These are phyloP conservation scores for Allium fistulosum DNA, from an alignment of 106 monocot genomes.

Conservation along the genomic window DNA sequence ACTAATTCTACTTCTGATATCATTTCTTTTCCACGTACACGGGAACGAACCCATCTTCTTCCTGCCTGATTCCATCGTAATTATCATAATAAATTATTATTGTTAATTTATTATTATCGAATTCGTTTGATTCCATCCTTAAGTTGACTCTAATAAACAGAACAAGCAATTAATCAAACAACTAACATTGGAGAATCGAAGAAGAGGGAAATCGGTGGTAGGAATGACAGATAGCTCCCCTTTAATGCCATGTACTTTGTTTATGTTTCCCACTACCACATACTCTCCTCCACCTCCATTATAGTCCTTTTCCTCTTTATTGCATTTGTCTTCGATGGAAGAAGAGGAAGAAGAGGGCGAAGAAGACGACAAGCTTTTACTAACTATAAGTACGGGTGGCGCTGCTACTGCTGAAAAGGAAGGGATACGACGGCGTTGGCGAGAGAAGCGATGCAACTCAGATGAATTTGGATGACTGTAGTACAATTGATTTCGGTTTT, in stretches of 20 bases:
- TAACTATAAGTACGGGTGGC: no score
- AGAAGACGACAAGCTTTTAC: no score
- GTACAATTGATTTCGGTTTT: no score
- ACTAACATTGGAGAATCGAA: conserved; percentile 40
- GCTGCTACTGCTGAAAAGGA: no score
- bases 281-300: no score
- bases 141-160: background rate
- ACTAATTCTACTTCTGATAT: conserved; percentile 57
- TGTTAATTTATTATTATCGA: no score
- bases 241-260: conserved; percentile 40
- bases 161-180: background rate
- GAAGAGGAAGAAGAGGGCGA: no score
- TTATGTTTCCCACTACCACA: conserved; percentile 30
- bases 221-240: conserved; percentile 50
- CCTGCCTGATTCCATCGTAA: conserved; percentile 37
- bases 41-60: conserved; percentile 73
- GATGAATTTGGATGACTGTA: no score
- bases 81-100: background rate
- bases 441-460: no score
- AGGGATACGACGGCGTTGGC: no score
- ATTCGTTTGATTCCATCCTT: background rate
- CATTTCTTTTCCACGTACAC: conserved; percentile 39
- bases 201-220: conserved; percentile 48
- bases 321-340: no score
- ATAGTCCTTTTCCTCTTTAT: no score